Conservation (phyloP, 306 rosid species). For the Acmispon strigosus region DNA sequence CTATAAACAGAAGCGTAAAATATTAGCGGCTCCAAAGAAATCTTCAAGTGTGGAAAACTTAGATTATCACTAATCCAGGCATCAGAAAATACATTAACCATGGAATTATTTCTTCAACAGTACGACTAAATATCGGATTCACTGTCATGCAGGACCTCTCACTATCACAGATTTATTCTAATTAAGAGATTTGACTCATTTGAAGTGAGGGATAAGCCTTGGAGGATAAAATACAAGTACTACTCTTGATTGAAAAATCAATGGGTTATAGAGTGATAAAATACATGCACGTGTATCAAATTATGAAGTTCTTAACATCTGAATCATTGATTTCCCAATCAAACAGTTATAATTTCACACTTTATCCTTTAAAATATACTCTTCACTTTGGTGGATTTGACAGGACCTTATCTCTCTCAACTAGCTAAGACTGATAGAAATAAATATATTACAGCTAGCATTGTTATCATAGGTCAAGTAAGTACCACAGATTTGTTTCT, state of each 20-base stretch:
- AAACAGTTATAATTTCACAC: too few relatives aligned
- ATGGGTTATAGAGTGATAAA: too few relatives aligned
- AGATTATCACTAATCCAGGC: constrained; percentile 8
- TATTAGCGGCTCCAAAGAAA: constrained; percentile 3
- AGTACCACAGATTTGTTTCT: constrained; percentile 82
- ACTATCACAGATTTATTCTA: not conserved
- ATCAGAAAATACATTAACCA: constrained; percentile 9
- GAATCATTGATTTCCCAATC: too few relatives aligned
- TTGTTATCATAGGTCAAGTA: constrained; percentile 5
- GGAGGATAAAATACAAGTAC: too few relatives aligned
- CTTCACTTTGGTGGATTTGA: not conserved
- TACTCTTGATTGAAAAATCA: too few relatives aligned
- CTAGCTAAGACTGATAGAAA: constrained; percentile 10
- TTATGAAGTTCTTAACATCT: too few relatives aligned
- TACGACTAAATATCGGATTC: constrained; percentile 1
- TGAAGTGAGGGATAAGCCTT: too few relatives aligned
- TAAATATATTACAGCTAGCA: not conserved
- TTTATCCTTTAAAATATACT: too few relatives aligned
- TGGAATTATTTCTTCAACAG: constrained; percentile 9
- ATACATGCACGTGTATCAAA: too few relatives aligned
- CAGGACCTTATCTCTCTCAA: not conserved
- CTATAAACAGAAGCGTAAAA: constrained; percentile 26
- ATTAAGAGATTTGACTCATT: not conserved
- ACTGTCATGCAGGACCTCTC: not conserved
- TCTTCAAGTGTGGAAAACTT: not conserved